Evolutionary conservation across 768 basidiomycete species (phyloP), one percentile per base, ranked within the genome.

Genomic region (Boletellus ananiceps): DNA sequence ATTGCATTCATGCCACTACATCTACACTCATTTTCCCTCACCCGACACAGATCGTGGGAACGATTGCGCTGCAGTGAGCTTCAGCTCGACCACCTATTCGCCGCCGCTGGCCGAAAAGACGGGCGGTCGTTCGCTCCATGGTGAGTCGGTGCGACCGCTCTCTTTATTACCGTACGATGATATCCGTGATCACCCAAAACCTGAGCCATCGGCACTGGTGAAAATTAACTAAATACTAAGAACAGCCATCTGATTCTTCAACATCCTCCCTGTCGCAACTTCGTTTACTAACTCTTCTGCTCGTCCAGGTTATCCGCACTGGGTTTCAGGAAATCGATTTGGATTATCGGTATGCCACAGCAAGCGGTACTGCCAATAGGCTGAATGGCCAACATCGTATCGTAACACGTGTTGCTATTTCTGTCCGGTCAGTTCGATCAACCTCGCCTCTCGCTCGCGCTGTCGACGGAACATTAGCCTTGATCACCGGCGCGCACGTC

Each of bases 401-500:
- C 27, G 9, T 27, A 15, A 7, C 29, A 31, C 8, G 2, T 13
- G 23, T 29, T 15, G 12, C 34, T 62, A 53, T 42, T 51, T 51
- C 19, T 51, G 49, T 27, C 57, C 43, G 6, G 38, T 23, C 36
- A 83, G 61, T 52, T 76, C 63, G 2, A 56, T 64, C 16, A 82
- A 56, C 61, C 74, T 81, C 5, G 72, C 74, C 48, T 75, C 76
- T 39, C 84, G 71, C 64, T 86, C 84, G 47, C 79, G 74, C 74
- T 75, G 21, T 19, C 52, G 11, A 27, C 44, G 4, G 5, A 39
- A 47, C 9, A 47, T 53, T 19, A 64, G 38, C 18, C 12, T n/a
- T 19, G 13, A 31, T 34, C 14, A 19, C 5, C 18, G 44, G 41
- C 14, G n/a, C 38, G 15, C 32, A 21, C 29, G 8, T 37, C 66